These are phyloP conservation scores for Thraustochytrium striatum DNA, from an alignment of 352 stramenopile genomes.

Conservation along the genomic window DNA sequence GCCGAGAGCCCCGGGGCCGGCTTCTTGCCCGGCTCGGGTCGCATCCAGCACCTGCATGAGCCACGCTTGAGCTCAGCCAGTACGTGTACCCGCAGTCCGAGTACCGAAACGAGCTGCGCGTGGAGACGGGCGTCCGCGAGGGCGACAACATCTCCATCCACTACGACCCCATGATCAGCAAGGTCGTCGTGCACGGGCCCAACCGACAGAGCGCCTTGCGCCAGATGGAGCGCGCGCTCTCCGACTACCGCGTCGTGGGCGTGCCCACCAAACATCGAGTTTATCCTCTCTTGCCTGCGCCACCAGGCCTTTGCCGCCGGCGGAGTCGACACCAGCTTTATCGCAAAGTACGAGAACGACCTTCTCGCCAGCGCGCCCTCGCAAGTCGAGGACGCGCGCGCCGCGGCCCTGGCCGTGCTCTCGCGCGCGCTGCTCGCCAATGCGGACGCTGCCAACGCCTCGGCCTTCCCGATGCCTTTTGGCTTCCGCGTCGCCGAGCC, in stretches of 20 bases:
- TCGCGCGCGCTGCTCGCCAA: slow-evolving; percentile 13
- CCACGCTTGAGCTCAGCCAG: slow-evolving; percentile 56
- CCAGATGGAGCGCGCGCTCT: slow-evolving; percentile 72
- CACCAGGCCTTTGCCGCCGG: slow-evolving; percentile 80
- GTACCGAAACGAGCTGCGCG: slow-evolving; percentile 61
- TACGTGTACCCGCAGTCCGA: background rate
- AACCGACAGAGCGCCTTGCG: slow-evolving; percentile 73
- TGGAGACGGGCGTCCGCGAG: slow-evolving; percentile 80
- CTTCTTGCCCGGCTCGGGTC: slow-evolving; percentile 82
- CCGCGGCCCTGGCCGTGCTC: slow-evolving; percentile 65
- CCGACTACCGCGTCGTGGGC: slow-evolving; percentile 83
- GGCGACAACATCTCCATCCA: slow-evolving; percentile 83
- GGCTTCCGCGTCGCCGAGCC: background rate
- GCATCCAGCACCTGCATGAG: slow-evolving; percentile 71
- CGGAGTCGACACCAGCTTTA: slow-evolving; percentile 84
- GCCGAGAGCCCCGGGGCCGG: slow-evolving; percentile 80
- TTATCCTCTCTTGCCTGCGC: slow-evolving; percentile 77
- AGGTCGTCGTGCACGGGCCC: slow-evolving; percentile 83
- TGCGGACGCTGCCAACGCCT: slow-evolving; percentile 1
- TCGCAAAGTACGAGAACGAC: slow-evolving; percentile 78
- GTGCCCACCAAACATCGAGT: slow-evolving; percentile 89
- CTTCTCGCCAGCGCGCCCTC: slow-evolving; percentile 63
- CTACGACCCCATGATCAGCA: slow-evolving; percentile 89
- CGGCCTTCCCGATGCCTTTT: slow-evolving; percentile 1
- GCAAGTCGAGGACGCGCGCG: slow-evolving; percentile 62